phyloP scores from a whole-genome alignment of 257 asterid genomes.

The Petunia axillaris region DNA sequence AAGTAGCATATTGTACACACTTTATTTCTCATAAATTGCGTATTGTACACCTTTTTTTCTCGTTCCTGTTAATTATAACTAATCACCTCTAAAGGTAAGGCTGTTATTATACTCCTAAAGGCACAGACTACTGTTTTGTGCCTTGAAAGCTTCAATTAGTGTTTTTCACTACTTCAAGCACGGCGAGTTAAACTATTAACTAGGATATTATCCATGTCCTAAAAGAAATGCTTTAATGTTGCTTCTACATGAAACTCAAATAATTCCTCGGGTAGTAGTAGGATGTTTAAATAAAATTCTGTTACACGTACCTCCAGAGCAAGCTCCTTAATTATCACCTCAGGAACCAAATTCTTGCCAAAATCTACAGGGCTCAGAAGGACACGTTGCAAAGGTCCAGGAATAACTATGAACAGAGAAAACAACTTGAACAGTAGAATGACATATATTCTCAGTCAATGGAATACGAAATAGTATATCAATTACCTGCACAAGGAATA shows the following conservation, averaged over 20 bases:
- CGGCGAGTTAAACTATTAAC: not conserved
- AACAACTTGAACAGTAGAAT: not conserved
- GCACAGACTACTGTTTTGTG: not conserved
- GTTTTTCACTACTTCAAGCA: not conserved
- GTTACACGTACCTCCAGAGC: slow-evolving; percentile 43
- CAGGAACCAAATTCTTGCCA: slow-evolving; percentile 49
- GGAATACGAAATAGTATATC: not conserved
- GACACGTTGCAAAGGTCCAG: slow-evolving; percentile 48
- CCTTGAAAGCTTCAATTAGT: not conserved
- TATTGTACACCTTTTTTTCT: not conserved
- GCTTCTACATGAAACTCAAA: not conserved
- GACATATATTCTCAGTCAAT: not conserved
- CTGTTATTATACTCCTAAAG: not conserved
- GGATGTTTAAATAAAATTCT: slow-evolving; percentile 7
- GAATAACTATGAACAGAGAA: slow-evolving; percentile 47
- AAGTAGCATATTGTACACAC: not conserved
- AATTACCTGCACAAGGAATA: slow-evolving; percentile 55
- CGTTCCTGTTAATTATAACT: not conserved
- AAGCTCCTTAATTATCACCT: slow-evolving; percentile 53
- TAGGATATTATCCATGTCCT: not conserved
- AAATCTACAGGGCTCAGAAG: slow-evolving; percentile 27
- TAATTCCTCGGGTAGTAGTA: not conserved
- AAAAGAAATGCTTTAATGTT: not conserved
- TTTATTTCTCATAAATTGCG: not conserved
- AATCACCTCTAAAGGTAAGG: not conserved